Base-by-base conservation (phyloP, 2,329 filamentous ascomycete species). In the Diaporthe helianthi region DNA sequence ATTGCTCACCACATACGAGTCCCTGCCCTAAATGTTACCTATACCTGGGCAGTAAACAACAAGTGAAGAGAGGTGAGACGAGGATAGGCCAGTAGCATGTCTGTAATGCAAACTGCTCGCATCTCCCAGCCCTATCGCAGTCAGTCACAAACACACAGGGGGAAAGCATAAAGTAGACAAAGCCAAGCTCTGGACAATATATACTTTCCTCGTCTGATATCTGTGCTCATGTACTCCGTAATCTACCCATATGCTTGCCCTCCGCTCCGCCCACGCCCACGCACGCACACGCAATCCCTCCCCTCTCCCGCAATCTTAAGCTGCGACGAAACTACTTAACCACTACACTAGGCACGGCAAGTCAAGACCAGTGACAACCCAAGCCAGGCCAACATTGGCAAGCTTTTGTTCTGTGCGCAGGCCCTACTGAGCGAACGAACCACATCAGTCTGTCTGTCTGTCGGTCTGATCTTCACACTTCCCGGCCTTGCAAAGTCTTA, bases 401-500 rank as follows among this genome's bases (percentile, higher is more conserved):
- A 29, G 22, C 54, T 44, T 44, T 44, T 4, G 24, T 26, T 44
- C 36, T n/a, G 55, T 31, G 36, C 24, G 24, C 47, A 41, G 58
- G 58, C 44, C 26, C 41, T 49, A 49, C 58, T 29, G 58, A 36
- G 19, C 17, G 41, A 44, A 38, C 24, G 17, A 31, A 17, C 6
- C 33, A 8, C 44, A 4, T n/a, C n/a, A n/a, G n/a, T n/a, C n/a
- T n/a, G n/a, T n/a, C n/a, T n/a, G n/a, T n/a, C n/a, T n/a, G n/a
- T n/a, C n/a, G 58, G 58, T 63, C 58, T 63, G 58, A 63, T 63
- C 58, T 47, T 47, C 44, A 38, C 41, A 33, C 58, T 47, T n/a
- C n/a, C n/a, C 58, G 58, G 44, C 36, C 58, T 38, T n/a, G n/a
- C n/a, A 47, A 7, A 44, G 58, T 63, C 58, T 49, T 63, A 63